A percentile compares a stretch with the other conserved stretches of the same genome.
Conservation (phyloP, 2,329 filamentous ascomycete species). For the Colletotrichum sp. region DNA sequence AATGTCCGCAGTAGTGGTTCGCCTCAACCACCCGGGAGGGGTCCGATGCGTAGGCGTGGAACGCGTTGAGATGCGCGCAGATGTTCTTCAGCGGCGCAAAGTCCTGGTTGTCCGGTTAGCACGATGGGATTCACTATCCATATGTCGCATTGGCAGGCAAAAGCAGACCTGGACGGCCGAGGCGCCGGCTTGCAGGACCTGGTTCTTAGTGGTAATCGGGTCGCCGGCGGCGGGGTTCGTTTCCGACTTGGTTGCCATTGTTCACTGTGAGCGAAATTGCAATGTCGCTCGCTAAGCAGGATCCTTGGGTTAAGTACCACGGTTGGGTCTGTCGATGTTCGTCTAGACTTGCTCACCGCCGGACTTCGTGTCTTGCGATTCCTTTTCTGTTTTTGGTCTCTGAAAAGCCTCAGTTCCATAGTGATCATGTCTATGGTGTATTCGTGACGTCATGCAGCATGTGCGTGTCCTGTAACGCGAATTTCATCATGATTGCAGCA, state of each 20-base stretch:
- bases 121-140: not conserved
- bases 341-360: not conserved
- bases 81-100: slow-evolving; percentile 76
- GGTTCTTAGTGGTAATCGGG: slow-evolving; percentile 59
- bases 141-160: not conserved
- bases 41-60: slow-evolving; percentile 81
- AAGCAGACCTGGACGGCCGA: slow-evolving; percentile 56
- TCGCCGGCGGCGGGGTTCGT: slow-evolving; percentile 43
- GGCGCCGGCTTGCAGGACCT: slow-evolving; percentile 66
- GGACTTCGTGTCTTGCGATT: not conserved
- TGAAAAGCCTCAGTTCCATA: not conserved
- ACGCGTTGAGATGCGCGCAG: slow-evolving; percentile 86
- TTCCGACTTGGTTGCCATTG: slow-evolving; percentile 8
- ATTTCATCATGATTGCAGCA: slow-evolving; percentile 18
- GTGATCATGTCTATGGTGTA: not conserved
- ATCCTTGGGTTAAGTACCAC: not conserved
- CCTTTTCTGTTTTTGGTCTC: not conserved
- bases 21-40: slow-evolving; percentile 73
- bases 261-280: not conserved
- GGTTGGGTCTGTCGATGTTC: not conserved
- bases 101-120: slow-evolving; percentile 43
- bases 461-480: not conserved
- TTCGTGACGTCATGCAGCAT: slow-evolving; percentile 9
- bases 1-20: slow-evolving; percentile 84
- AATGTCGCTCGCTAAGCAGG: not conserved